A percentile compares a stretch with the other conserved stretches of the same genome.
These are phyloP conservation scores for Camellia lanceoleosa DNA, from an alignment of 148 eudicot genomes.

Conservation along the genomic window DNA sequence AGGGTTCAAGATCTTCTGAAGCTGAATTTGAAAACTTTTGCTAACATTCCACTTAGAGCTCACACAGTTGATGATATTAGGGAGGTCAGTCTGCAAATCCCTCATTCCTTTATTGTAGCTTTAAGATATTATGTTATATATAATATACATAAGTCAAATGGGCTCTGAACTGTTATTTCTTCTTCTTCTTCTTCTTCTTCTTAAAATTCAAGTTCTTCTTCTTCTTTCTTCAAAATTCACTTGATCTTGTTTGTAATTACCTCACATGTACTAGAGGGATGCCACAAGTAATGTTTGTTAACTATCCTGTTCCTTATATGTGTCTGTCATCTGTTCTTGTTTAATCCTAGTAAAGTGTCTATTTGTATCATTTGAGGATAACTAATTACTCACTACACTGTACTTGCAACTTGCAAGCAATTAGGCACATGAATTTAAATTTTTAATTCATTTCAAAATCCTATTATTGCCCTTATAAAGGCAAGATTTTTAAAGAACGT, in stretches of 20 bases:
- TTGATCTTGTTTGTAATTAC: background rate
- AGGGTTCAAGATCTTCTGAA: constrained; percentile 70
- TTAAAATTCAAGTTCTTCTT: background rate
- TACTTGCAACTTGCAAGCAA: background rate
- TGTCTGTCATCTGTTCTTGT: background rate
- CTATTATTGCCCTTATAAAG: background rate
- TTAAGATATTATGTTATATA: background rate
- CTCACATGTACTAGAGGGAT: background rate
- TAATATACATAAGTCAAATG: background rate
- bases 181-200: no score
- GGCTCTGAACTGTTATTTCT: background rate
- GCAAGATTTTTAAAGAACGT: background rate
- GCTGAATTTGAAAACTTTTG: constrained; percentile 62
- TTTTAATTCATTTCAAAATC: background rate
- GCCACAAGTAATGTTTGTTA: background rate
- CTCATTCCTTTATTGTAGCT: constrained; percentile 1
- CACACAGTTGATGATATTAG: constrained; percentile 83
- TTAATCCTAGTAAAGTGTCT: background rate
- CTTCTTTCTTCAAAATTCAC: background rate
- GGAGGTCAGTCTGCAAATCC: constrained; percentile 58
- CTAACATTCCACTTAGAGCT: constrained; percentile 61
- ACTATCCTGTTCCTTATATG: background rate
- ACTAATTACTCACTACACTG: background rate
- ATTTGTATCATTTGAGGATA: background rate
- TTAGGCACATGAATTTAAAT: background rate